phyloP scores from a whole-genome alignment of 208 protist genomes.

The Acanthamoeba royreba region DNA sequence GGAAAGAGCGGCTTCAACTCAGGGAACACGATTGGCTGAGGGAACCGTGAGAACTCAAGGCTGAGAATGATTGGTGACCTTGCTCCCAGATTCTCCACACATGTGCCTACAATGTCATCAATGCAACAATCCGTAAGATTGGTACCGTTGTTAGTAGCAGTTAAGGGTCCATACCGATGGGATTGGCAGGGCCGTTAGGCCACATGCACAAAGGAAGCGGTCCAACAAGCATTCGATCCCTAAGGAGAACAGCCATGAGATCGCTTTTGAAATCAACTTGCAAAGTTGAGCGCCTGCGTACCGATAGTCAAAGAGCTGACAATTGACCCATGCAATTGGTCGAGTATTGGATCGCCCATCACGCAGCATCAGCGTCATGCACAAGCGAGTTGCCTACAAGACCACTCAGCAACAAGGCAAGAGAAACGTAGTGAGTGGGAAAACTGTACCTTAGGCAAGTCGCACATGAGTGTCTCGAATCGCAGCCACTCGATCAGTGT shows the following conservation, averaged over 20 bases:
- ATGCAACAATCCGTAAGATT: too few relatives aligned
- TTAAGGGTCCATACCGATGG: too few relatives aligned
- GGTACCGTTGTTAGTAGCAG: too few relatives aligned
- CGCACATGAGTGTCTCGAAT: conserved; percentile 27
- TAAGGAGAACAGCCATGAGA: background rate
- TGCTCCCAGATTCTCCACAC: background rate
- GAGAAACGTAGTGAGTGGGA: too few relatives aligned
- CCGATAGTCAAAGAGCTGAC: conserved; percentile 62
- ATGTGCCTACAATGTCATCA: conserved; percentile 5
- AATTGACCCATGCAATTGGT: conserved; percentile 62
- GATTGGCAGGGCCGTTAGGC: conserved; percentile 66
- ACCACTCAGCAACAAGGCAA: background rate
- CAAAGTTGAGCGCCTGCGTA: too few relatives aligned
- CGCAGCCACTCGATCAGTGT: conserved; percentile 37
- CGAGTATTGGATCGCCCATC: background rate
- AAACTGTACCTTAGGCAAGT: background rate
- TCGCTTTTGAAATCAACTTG: too few relatives aligned
- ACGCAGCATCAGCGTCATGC: background rate
- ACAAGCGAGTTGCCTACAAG: conserved; percentile 8
- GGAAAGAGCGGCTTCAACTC: background rate
- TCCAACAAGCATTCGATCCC: conserved; percentile 29
- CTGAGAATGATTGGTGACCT: background rate
- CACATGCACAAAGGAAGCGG: conserved; percentile 22
- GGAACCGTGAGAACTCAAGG: conserved; percentile 59
- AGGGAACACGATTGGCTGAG: conserved; percentile 65